Base-by-base conservation (phyloP, 192 early-diverging fungal genomes). In the Mortierella alpina region DNA sequence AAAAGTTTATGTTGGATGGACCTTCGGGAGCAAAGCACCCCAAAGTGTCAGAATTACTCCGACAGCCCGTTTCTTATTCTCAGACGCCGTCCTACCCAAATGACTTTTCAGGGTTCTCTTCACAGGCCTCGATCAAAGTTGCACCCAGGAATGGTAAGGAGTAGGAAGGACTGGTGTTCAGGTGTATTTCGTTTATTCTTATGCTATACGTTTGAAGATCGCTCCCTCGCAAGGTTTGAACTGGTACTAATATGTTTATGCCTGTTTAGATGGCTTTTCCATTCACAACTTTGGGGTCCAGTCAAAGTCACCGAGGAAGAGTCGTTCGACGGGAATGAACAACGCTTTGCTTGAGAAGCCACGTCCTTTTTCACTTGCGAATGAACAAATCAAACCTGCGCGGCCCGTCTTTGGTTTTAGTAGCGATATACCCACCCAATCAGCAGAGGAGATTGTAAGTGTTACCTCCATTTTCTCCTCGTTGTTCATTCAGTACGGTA, bases 371-470 rank as follows among this genome's bases (percentile, higher is more conserved):
- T 18, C 40, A 14, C 11, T 62, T 17, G 7, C 50, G 22, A 31
- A n/a, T 5, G 68, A 70, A 39, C 49, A 17, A 2, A 7, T 7
- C 48, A 59, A 23, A 11, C 2, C 50, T 14, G 55, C 31, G n/a
- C 49, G 44, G 11, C 59, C 72, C 6, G 44, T 46, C 40, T 74
- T 67, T 61, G 72, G 72, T 8, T 61, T 61, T 15, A 74, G 50
- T 11, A 66, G 48, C 47, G 58, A 66, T 60, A 67, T 74, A 23
- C 72, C 73, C 41, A 63, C 65, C 6, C 73, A 75, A 23, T 74
- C 72, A 11, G 54, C 57, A 1, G 72, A 74, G 47, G 72, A 74
- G 40, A 66, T 74, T 13, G 72, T 74, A 67, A 8, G 70, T 41
- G 7, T 51, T 31, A 3, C 31, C 50, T 4, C 42, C 2, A 12